These are phyloP conservation scores for Fusarium nanum DNA, from an alignment of 2,329 filamentous ascomycete species.

Conservation along the genomic window DNA sequence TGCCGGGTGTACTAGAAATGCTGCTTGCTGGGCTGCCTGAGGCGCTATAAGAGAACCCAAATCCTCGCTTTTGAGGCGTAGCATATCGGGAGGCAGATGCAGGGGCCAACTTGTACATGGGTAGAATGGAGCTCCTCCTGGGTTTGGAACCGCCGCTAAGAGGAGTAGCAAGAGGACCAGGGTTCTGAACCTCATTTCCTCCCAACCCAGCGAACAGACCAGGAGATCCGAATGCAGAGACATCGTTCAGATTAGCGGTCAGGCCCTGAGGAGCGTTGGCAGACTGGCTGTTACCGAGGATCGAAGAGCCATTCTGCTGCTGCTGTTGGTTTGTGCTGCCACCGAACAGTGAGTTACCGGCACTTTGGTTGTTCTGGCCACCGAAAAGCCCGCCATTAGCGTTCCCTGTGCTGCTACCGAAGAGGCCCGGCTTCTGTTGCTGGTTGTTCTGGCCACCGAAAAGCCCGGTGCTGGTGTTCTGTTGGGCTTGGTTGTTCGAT, in stretches of 20 bases:
- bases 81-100: constrained; percentile 81
- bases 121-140: constrained; percentile 82
- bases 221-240: constrained; percentile 90
- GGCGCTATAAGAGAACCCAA: constrained; percentile 92
- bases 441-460: constrained; percentile 60
- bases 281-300: constrained; percentile 67
- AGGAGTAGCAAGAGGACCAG: constrained; percentile 92
- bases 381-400: constrained; percentile 67
- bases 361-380: constrained; percentile 58
- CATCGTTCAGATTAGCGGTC: constrained; percentile 82
- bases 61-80: constrained; percentile 87
- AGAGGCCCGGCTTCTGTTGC: constrained; percentile 61
- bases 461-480: constrained; percentile 58
- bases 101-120: constrained; percentile 88
- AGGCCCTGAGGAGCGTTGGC: constrained; percentile 71
- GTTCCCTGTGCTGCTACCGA: constrained; percentile 61
- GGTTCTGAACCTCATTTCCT: constrained; percentile 72
- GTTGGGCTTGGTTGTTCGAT: constrained; percentile 52
- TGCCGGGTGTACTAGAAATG: constrained; percentile 74
- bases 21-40: constrained; percentile 74
- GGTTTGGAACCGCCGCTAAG: constrained; percentile 79
- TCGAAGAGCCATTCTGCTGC: constrained; percentile 63
- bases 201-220: constrained; percentile 84
- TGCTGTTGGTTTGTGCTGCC: constrained; percentile 61
- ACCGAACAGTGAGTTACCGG: constrained; percentile 60